Base-by-base conservation (phyloP, 2,329 filamentous ascomycete species). In the Fusarium sp. region DNA sequence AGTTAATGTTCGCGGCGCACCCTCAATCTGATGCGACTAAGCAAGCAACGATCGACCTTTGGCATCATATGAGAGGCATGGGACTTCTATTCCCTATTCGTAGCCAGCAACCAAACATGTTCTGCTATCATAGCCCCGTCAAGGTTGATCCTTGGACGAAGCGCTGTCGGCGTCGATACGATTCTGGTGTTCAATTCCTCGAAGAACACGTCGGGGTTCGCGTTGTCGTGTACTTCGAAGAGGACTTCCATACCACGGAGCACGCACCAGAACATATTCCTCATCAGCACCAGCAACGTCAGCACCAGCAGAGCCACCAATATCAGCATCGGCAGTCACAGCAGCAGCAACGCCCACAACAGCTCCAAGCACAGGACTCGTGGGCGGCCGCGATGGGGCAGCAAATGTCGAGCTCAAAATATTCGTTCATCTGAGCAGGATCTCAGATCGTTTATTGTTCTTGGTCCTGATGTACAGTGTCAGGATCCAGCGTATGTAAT, bases 71-170 rank as follows among this genome's bases (percentile, higher is more conserved):
- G 59, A 80, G 81, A 66, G 79, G 77, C 11, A 78, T 81, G 66
- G 79, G 80, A 8, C 78, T 82, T 10, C 78, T 85, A 6, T 83
- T 80, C 55, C 77, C 80, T 7, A 78, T 84, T 38, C 81, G 82
- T 24, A 82, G 83, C 58, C 74, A 82, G 10, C 81, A 82, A 32
- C 79, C 82, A 9, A 83, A 84, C 57, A 77, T 80, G 7, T 85
- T 80, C 69, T 86, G 84, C 72, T 85, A 84, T 60, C 84, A 86
- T 63, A 84, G 84, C 63, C 81, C 82, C 1, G 78, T 86, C 72
- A 85, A 84, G 73, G 81, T 84, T 12, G 81, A 83, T n/a, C 84
- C 84, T 5, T 84, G 81, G 82, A 83, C 82, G 20, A 85, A 83
- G 72, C 80, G 84, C 63, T 85, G 84, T 63, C 80, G 81, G 30